These are phyloP conservation scores for Lasiosphaeris hirsuta DNA, from an alignment of 495 filamentous ascomycete genomes.

Conservation along the genomic window DNA sequence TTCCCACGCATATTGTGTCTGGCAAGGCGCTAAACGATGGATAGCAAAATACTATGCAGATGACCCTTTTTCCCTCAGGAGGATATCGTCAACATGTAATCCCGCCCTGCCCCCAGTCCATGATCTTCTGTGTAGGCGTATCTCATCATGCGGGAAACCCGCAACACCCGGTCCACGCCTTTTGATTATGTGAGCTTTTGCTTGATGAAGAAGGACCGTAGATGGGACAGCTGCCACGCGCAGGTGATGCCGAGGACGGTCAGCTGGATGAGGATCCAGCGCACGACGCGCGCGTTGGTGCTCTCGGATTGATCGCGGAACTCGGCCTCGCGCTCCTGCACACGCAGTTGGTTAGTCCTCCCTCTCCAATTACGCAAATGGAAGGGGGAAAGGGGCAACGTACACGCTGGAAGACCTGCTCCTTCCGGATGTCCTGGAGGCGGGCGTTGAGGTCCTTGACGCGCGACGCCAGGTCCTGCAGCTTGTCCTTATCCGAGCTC, in stretches of 20 bases:
- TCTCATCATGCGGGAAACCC: too few species aligned
- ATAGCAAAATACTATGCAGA: neutral
- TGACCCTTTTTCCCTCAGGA: neutral
- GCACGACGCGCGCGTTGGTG: conserved; percentile 88
- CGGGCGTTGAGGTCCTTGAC: conserved; percentile 87
- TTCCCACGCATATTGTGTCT: too few species aligned
- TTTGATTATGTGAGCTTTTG: conserved; percentile 83
- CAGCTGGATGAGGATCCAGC: conserved; percentile 90
- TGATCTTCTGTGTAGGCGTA: too few species aligned
- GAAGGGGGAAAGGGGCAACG: conserved; percentile 30
- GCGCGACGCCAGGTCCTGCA: conserved; percentile 83
- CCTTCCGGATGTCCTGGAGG: conserved; percentile 82
- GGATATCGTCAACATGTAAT: too few species aligned
- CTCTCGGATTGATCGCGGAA: conserved; percentile 96
- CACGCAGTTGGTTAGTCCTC: neutral
- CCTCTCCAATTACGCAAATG: neutral
- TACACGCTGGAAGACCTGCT: conserved; percentile 96
- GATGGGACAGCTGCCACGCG: conserved; percentile 94
- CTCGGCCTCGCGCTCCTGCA: conserved; percentile 91
- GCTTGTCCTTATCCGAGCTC: conserved; percentile 89
- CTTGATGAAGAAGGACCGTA: conserved; percentile 98
- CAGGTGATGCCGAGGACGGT: conserved; percentile 86
- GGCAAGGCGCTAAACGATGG: neutral
- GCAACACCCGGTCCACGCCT: too few species aligned
- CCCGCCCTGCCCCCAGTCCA: too few species aligned